Base-by-base conservation (phyloP, 2,329 filamentous ascomycete species). In the Colletotrichum brevisporum region DNA sequence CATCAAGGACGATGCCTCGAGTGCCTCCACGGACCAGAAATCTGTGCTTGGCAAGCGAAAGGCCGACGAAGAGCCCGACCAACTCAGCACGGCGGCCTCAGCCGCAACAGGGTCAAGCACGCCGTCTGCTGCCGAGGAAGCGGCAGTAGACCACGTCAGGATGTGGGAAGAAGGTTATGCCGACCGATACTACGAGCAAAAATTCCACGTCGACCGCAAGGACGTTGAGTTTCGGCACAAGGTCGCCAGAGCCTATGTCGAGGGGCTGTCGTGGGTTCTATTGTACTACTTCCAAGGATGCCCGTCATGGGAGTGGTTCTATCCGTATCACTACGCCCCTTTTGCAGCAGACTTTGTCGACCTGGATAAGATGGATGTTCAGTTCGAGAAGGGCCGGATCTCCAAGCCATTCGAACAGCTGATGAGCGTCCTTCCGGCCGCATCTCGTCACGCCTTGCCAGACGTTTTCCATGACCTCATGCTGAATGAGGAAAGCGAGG, bases 261-360 rank as follows among this genome's bases (percentile, higher is more conserved):
- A 98, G 83, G 96, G 96, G 43, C 87, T 99, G 10, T 92, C 92
- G 24, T 99, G 97, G 96, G 96, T 99, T 47, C 84, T 99, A 58
- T 86, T 95, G 43, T 99, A 99, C 81, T 99, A 99, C 79, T 97
- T 98, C 80, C 96, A 99, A 80, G 96, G 96, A 27, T 99, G 96
- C 75, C 94, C 96, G 24, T 98, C 94, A 0, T 99, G 97, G 96
- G 97, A 95, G 60, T 99, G 96, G 96, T 99, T 96, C 79, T 99
- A 98, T 77, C 96, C 96, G 0, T 97, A 98, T 77, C 96, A 99
- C 78, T 99, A 99, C 78, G 97, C 96, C 1, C 96, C 97, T 4
- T 99, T 99, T 78, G 96, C 96, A 2, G 93, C 94, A 60, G 96
- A 99, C 79, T 99, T 99, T 79, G 91, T 92, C 67, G 91, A 95